Conservation (phyloP, 108 stramenopile species). For the Heterococcus sp. region DNA sequence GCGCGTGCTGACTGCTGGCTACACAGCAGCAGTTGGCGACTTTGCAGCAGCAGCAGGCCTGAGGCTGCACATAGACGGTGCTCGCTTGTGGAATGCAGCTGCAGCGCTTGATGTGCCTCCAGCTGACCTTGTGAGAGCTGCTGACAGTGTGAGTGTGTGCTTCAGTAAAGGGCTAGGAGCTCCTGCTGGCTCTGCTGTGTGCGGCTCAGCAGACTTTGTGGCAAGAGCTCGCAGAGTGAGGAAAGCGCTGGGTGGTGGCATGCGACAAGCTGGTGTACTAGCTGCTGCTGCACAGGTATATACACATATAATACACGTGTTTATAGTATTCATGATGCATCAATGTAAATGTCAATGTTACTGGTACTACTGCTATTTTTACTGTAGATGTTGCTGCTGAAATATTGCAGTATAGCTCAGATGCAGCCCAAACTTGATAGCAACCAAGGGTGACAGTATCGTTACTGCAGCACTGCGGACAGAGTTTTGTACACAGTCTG, state of each 20-base stretch:
- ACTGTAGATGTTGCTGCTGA: no score
- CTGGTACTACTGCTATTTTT: no score
- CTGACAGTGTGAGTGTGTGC: conserved; percentile 86
- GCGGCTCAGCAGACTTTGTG: conserved; percentile 67
- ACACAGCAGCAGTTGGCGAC: conserved; percentile 71
- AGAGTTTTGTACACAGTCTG: no score
- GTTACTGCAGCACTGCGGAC: no score
- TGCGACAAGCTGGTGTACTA: conserved; percentile 78
- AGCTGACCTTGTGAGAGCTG: conserved; percentile 58
- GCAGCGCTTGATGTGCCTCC: conserved; percentile 62
- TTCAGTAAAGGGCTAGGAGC: conserved; percentile 94
- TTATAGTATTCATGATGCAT: no score
- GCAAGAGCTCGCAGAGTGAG: conserved; percentile 74
- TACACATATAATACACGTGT: no score
- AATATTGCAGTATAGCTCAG: no score
- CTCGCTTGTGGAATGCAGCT: conserved; percentile 87
- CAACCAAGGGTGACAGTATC: no score
- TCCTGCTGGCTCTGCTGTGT: conserved; percentile 85
- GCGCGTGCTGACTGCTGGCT: conserved; percentile 68
- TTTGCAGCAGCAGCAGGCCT: conserved; percentile 57
- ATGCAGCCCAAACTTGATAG: no score
- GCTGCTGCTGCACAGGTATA: conserved; percentile 84
- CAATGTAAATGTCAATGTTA: no score
- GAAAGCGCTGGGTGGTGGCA: conserved; percentile 92
- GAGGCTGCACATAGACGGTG: conserved; percentile 82